phyloP scores from a whole-genome alignment of 2,329 filamentous ascomycete species.

The Dactylonectria macrodidyma region DNA sequence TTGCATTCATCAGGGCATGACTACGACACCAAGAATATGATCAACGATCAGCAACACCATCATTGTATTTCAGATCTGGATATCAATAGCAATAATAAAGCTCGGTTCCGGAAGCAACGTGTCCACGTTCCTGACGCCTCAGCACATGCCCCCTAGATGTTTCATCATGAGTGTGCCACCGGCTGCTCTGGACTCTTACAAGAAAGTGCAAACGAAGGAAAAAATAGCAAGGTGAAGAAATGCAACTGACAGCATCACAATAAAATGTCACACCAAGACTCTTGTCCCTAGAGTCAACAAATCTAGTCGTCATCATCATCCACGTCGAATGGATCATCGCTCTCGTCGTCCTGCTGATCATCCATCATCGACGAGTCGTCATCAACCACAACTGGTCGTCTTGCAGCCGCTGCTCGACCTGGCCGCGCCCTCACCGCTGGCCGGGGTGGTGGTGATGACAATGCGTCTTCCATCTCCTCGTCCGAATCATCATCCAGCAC shows the following conservation, averaged over 20 bases:
- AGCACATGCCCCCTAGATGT: constrained; percentile 22
- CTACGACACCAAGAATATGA: background rate
- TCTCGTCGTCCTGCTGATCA: constrained; percentile 52
- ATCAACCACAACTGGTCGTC: constrained; percentile 54
- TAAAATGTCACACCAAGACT: background rate
- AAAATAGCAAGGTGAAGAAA: constrained; percentile 5
- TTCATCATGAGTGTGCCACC: constrained; percentile 10
- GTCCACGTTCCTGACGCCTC: constrained; percentile 22
- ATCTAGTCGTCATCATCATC: constrained; percentile 58
- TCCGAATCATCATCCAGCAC: constrained; percentile 59
- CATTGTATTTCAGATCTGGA: constrained; percentile 19
- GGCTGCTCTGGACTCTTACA: background rate
- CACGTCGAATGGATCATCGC: constrained; percentile 64
- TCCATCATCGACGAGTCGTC: constrained; percentile 53
- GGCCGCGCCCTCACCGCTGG: constrained; percentile 59
- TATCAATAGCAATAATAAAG: constrained; percentile 26
- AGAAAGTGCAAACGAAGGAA: background rate
- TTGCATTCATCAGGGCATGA: background rate
- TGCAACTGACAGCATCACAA: background rate
- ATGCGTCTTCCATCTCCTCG: constrained; percentile 53
- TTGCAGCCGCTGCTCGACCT: constrained; percentile 62
- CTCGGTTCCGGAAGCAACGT: constrained; percentile 21
- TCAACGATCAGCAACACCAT: background rate
- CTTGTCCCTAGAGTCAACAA: constrained; percentile 1
- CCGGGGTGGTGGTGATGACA: constrained; percentile 59